Percentiles rank a stretch among this genome's conserved stretches.
phyloP scores from a whole-genome alignment of 2,329 filamentous ascomycete species.

The Juglanconis sp. region DNA sequence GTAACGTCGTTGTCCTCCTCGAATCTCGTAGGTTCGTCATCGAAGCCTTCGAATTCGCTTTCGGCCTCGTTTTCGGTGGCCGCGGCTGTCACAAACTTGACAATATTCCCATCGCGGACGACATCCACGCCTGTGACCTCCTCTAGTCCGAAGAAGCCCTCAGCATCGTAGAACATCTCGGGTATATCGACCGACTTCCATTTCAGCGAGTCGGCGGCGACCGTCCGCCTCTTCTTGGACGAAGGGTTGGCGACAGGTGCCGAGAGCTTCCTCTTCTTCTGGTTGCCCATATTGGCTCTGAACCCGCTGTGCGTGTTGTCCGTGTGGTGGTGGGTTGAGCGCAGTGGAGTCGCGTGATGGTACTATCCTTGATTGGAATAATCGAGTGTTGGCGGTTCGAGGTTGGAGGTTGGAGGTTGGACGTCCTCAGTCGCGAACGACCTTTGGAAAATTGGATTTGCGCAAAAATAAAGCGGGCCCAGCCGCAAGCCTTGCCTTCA shows the following conservation, averaged over 20 bases:
- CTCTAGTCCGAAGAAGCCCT: constrained; percentile 88
- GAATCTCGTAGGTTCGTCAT: constrained; percentile 23
- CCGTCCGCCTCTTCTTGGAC: constrained; percentile 31
- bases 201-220: constrained; percentile 46
- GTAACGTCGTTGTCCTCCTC: constrained; percentile 17
- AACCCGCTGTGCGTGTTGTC: background rate
- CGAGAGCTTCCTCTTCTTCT: constrained; percentile 27
- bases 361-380: too few relatives aligned
- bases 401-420: background rate
- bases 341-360: background rate
- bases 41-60: constrained; percentile 30
- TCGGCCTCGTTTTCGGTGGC: constrained; percentile 25
- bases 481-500: constrained; percentile 14
- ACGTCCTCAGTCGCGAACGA: background rate
- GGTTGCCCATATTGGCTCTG: background rate
- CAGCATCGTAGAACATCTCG: constrained; percentile 80
- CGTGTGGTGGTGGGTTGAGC: background rate
- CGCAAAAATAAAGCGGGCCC: background rate
- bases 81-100: constrained; percentile 49
- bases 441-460: constrained; percentile 12
- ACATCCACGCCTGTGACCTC: constrained; percentile 90
- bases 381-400: too few relatives aligned
- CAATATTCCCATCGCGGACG: constrained; percentile 59
- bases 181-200: constrained; percentile 65
- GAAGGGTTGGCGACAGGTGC: constrained; percentile 3